Evolutionary conservation across 495 filamentous ascomycete genomes (phyloP), one percentile per base, ranked within the genome.

Genomic region (Penicillium cataractarum): DNA sequence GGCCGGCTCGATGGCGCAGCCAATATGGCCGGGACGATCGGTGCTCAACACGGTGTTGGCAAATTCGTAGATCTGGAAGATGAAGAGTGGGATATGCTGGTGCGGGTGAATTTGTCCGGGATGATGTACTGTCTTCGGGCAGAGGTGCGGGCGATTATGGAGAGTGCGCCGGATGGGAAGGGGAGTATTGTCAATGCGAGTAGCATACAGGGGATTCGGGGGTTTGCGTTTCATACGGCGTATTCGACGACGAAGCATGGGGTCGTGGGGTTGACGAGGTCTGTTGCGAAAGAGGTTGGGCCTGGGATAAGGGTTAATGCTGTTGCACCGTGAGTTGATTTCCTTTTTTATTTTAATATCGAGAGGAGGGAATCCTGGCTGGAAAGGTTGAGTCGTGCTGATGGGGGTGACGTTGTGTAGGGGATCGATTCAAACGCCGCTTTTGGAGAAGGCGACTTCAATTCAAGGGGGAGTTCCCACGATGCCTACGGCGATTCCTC

Each of bases 121-220:
- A 77, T 80, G 54, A 85, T 87, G 80, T 82, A 83, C 64, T 87
- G 83, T 65, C 46, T 87, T 55, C 76, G 83, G 37, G 83, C 83
- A 15, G 75, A 87, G 67, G 67, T 88, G 55, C 72, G 70, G 52
- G 76, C 75, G 40, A 82, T 85, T 19, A 68, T 65, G 71, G 60
- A 37, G 10, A 57, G 53, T 50, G 57, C 61, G 7, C 72, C 76
- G 6, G 77, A 76, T 1, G 65, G 68, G 6, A 61, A 29, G 6
- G 81, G 78, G 0, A 84, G 81, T 61, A 86, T 89, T 66, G 86
- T 89, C n/a, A 87, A 84, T 72, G 83, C 83, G 21, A 73, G 80
- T 13, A 84, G 82, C 58, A 78, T 84, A 33, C 79, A 82, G 22
- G 87, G 86, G 0, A 27, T 87, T 15, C 71, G 71, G 55, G 87